Evolutionary conservation across 805 yeast genomes (phyloP), one percentile per base, ranked within the genome.

Genomic region (Metschnikowia peoriensis): DNA sequence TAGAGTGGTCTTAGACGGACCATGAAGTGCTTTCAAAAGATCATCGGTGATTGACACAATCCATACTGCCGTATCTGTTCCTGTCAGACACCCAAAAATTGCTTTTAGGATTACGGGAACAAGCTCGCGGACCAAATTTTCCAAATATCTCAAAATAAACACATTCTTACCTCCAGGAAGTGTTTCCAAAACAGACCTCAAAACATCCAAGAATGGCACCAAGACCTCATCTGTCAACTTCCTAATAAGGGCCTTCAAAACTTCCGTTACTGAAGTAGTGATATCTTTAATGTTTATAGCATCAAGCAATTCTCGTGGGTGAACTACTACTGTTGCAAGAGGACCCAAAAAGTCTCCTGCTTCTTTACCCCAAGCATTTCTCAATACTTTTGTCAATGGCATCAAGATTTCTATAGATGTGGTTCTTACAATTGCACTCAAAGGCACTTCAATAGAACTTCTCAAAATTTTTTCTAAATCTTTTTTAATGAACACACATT

Each of bases 101-200:
- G 47, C 47, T 15, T 28, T 29, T 15, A 49, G 52, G 9, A 49
- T 11, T 7, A 39, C 47, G 5, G 52, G 52, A 10, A 49, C 40
- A 12, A 49, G 7, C 7, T 16, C 8, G n/a, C 35, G 39, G 17
- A 49, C 47, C 32, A 44, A 29, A 9, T n/a, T 32, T 34, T 49
- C 52, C 10, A 49, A 11, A 44, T 47, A 43, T 4, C 28, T 35
- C 4, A 49, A 15, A n/a, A 38, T 17, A 10, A 5, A 14, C 11
- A 43, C 15, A 28, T 38, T 43, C 12, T 17, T 29, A 6, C 44
- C 52, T 6, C 52, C 52, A 22, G 44, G 39, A 29, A 32, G 16
- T 9, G 22, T 32, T 17, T 43, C 39, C 43, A 49, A 49, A 8
- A 44, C 40, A 22, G 7, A 28, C 6, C 44, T 39, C 15, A 49